phyloP scores from a whole-genome alignment of 805 yeast species.

The Metschnikowia cubensis region DNA sequence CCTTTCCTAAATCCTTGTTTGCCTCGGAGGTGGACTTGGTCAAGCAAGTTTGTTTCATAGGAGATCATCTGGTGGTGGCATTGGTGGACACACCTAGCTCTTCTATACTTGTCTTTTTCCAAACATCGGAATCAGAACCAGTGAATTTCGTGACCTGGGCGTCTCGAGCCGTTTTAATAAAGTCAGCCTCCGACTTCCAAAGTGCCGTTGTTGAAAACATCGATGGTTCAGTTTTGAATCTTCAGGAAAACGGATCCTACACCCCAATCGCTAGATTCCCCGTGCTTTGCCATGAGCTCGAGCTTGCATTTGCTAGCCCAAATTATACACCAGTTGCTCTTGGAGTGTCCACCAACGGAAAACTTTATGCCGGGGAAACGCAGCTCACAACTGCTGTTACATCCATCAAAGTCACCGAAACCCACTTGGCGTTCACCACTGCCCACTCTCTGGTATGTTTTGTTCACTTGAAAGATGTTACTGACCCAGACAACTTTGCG shows the following conservation, averaged over 20 bases:
- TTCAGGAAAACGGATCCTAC: constrained; percentile 28
- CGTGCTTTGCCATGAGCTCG: constrained; percentile 58
- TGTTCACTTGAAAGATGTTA: constrained; percentile 55
- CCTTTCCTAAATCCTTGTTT: constrained; percentile 25
- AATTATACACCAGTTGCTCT: constrained; percentile 41
- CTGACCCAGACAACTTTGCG: constrained; percentile 34
- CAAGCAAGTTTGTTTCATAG: constrained; percentile 62
- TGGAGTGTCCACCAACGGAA: constrained; percentile 76
- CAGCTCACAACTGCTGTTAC: constrained; percentile 74
- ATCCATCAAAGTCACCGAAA: constrained; percentile 68
- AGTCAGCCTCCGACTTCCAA: constrained; percentile 50
- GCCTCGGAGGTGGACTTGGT: constrained; percentile 44
- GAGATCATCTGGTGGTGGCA: constrained; percentile 51
- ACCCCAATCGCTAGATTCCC: constrained; percentile 53
- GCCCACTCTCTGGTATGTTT: constrained; percentile 82
- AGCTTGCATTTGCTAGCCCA: constrained; percentile 33
- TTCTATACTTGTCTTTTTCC: constrained; percentile 51
- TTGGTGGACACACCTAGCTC: constrained; percentile 49
- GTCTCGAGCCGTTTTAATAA: constrained; percentile 51
- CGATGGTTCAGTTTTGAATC: constrained; percentile 53
- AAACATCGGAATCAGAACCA: constrained; percentile 35
- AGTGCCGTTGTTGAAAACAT: constrained; percentile 55
- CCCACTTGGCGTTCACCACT: constrained; percentile 76
- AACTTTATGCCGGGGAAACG: constrained; percentile 58
- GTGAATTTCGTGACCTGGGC: constrained; percentile 6